These are phyloP conservation scores for Herpetospermum pedunculosum DNA, from an alignment of 306 rosid genomes.

Conservation along the genomic window DNA sequence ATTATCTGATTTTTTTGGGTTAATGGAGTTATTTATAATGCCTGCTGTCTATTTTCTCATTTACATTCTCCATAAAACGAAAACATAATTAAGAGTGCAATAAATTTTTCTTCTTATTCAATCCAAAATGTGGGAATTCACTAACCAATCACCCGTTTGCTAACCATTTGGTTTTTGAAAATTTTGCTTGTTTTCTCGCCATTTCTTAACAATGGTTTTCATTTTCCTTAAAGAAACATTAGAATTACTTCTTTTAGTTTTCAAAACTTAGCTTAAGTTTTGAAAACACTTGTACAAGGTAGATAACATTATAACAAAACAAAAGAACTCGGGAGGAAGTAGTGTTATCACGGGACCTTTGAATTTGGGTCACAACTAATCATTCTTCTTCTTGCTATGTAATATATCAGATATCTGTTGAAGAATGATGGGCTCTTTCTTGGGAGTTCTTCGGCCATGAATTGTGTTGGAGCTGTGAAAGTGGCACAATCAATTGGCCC, in stretches of 20 bases:
- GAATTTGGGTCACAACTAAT: neutral
- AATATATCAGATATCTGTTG: slow-evolving; percentile 45
- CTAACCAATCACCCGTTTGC: neutral
- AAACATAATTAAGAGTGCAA: neutral
- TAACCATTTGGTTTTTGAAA: too few species aligned
- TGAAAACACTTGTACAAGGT: too few species aligned
- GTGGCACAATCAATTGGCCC: slow-evolving; percentile 66
- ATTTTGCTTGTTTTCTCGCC: too few species aligned
- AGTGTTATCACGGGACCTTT: too few species aligned
- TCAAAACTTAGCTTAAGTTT: too few species aligned
- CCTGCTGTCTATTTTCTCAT: neutral
- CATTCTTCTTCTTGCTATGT: neutral
- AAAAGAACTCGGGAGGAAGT: too few species aligned
- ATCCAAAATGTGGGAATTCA: neutral
- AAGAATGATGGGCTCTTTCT: slow-evolving; percentile 77
- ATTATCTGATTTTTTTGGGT: neutral
- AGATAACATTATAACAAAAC: too few species aligned
- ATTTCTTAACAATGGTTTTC: too few species aligned
- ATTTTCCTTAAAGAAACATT: too few species aligned
- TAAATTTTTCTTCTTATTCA: neutral
- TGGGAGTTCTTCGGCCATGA: slow-evolving; percentile 90
- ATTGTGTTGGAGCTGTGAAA: slow-evolving; percentile 89
- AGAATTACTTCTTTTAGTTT: too few species aligned
- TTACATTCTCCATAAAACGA: neutral
- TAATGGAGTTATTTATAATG: neutral